Conservation (phyloP, 228 moss, liverwort and hornwort species). For the Sphagnum fallax region DNA sequence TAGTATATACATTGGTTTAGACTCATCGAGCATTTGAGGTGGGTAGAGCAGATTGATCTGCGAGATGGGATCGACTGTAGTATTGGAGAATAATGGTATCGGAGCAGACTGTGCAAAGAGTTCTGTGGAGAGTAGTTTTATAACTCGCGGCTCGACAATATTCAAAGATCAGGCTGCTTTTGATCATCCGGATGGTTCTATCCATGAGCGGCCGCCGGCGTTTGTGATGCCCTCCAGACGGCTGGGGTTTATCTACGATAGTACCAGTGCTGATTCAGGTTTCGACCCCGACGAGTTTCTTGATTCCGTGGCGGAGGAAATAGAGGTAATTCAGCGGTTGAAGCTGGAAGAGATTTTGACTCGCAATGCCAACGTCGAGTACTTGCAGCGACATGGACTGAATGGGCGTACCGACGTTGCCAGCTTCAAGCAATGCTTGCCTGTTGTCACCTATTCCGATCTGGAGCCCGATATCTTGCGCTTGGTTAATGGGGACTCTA, state of each 20-base stretch:
- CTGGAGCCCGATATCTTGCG: conserved; percentile 7
- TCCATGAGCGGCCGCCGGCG: neutral
- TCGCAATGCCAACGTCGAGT: conserved; percentile 4
- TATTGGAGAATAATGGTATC: no score
- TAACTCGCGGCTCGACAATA: no score
- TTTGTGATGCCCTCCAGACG: neutral
- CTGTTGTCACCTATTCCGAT: conserved; percentile 9
- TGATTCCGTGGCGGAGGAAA: neutral
- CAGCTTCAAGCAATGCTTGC: conserved; percentile 9
- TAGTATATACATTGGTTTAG: no score
- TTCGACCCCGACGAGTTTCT: neutral
- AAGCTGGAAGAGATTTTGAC: conserved; percentile 6
- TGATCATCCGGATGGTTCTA: no score
- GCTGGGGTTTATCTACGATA: neutral
- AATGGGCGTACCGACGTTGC: conserved; percentile 7
- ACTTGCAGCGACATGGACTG: conserved; percentile 9
- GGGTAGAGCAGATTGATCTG: no score
- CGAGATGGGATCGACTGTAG: no score
- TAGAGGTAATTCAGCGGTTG: neutral
- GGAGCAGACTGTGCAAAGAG: no score
- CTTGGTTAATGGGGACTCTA: conserved; percentile 13
- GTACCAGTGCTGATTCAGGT: neutral
- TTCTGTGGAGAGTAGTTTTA: no score
- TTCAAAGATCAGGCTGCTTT: no score
- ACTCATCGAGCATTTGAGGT: no score